A percentile compares a stretch with the other conserved stretches of the same genome.
Conservation (phyloP, 2,329 filamentous ascomycete genomes). For the Teratosphaeria zuluensis region DNA sequence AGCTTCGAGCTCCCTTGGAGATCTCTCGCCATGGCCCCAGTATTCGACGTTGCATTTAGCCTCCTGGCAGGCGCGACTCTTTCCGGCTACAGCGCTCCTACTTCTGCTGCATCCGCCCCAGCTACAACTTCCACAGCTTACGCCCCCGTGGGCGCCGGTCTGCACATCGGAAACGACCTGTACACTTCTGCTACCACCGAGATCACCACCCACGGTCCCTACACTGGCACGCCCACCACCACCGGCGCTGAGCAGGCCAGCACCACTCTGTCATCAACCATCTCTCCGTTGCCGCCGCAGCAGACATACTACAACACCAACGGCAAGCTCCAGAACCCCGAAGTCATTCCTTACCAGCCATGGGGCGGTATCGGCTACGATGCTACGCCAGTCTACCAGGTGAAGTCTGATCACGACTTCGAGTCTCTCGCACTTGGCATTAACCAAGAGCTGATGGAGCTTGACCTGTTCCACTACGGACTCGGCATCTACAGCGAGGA, state of each 20-base stretch:
- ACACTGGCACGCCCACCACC: background rate
- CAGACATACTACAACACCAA: background rate
- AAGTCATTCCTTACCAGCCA: background rate
- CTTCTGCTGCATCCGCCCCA: background rate
- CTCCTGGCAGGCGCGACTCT: background rate
- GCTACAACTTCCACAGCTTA: background rate
- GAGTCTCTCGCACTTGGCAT: background rate
- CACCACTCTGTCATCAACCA: background rate
- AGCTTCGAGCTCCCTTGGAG: background rate
- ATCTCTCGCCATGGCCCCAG: background rate
- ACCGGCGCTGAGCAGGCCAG: background rate
- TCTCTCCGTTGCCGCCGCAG: background rate
- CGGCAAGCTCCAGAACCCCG: background rate
- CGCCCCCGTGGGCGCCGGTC: background rate
- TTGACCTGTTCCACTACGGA: background rate
- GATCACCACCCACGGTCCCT: background rate
- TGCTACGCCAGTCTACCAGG: background rate
- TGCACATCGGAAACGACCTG: background rate
- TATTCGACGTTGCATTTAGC: background rate
- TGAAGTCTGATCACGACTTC: background rate
- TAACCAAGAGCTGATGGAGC: background rate
- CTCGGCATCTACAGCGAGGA: background rate
- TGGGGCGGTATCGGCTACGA: background rate
- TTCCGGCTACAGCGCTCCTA: background rate
- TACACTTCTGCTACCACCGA: background rate